Conservation (phyloP, 306 rosid species). For the Lagenaria siceraria region DNA sequence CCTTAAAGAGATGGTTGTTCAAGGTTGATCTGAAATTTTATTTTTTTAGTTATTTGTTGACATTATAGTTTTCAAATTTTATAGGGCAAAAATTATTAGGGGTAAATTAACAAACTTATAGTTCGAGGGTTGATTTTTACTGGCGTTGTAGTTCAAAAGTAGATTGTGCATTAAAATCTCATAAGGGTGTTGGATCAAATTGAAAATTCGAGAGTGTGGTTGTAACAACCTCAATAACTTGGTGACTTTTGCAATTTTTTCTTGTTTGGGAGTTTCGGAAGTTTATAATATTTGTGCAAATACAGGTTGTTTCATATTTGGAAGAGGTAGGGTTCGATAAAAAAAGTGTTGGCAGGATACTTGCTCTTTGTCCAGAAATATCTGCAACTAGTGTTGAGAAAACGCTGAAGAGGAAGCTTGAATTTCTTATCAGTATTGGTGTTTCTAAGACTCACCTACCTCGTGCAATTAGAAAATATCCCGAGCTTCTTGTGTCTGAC, state of each 20-base stretch:
- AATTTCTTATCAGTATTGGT: constrained; percentile 51
- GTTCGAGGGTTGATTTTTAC: background rate
- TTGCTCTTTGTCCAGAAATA: constrained; percentile 75
- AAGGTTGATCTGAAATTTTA: background rate
- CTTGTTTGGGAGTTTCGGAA: background rate
- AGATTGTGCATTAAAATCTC: background rate
- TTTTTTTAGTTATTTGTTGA: background rate
- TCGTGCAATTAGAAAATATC: constrained; percentile 65
- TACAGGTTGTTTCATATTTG: constrained; percentile 58
- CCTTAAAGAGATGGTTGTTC: background rate
- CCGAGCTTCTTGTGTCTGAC: constrained; percentile 69
- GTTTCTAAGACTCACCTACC: constrained; percentile 40
- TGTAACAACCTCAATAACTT: background rate
- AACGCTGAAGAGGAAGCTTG: constrained; percentile 55
- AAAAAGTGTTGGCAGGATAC: constrained; percentile 44
- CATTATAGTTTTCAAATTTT: background rate
- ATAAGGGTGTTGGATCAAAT: background rate
- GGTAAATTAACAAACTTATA: background rate
- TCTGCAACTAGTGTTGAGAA: constrained; percentile 53
- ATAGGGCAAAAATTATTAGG: background rate
- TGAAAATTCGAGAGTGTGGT: background rate
- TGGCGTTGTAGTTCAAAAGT: background rate
- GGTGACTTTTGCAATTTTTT: background rate
- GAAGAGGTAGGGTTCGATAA: constrained; percentile 54
- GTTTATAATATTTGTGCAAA: constrained; percentile 1